Evolutionary conservation across 139 green algal species (phyloP), one percentile per base, ranked within the genome.

Genomic region (Chlamydomonas sp.): DNA sequence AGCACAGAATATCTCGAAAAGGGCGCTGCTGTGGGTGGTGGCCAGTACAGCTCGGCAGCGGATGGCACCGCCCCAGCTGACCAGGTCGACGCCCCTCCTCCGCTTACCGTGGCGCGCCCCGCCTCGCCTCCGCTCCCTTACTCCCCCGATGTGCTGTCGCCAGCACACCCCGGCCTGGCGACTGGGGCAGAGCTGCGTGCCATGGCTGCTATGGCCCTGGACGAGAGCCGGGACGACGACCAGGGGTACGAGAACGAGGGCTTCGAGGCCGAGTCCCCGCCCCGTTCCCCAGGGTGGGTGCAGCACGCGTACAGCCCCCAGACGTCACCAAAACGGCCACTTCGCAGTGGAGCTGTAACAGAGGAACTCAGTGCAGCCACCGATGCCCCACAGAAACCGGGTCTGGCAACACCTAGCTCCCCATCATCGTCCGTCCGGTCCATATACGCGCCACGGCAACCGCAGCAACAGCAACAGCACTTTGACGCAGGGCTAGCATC

Each of bases 1-100:
- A 86, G 81, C 69, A 79, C 69, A 8, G 81, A 86, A 14, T 78
- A 71, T 20, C 20, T 86, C 12, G 81, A 86, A 20, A 69, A 68
- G 10, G 81, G 81, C 69, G 81, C 18, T 7, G 66, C 77, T 59
- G 81, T 86, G 17, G 81, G 81, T 6, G 59, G 20, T 9, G 59
- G 69, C 7, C 17, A 86, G 60, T 86, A 86, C 69, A 68, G 80
- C 67, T 16, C 76, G 9, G 10, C 79, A 10, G 69, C 14, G 9
- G 57, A 60, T 9, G 78, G 8, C 78, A 6, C 17, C 63, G n/a
- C 18, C 18, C 63, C 8, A 18, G 78, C 62, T 14, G 66, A 71
- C 76, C 4, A 18, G 75, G 63, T 7, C 31, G 17, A 31, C 31
- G 60, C 12, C 66, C 31, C 14, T 16, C 31, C 31, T 49, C 31